Percentiles rank a stretch among this genome's conserved stretches.
Conservation (phyloP, 73 alveolate genomes). For the Paramecium tetraurelia region DNA sequence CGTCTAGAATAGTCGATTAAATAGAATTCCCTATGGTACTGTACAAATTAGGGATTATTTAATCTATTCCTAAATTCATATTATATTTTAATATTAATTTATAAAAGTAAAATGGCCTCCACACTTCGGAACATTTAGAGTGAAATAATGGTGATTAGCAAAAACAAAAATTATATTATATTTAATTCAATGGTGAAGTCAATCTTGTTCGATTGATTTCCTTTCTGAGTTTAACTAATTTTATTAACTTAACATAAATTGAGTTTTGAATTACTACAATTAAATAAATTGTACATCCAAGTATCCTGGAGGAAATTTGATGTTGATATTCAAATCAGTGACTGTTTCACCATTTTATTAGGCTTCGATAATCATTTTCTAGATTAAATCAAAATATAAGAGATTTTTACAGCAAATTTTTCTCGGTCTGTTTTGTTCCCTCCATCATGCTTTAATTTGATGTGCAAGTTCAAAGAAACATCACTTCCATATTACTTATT, state of each 20-base stretch:
- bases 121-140: neutral
- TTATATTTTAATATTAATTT: neutral
- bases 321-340: slow-evolving; percentile 37
- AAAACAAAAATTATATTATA: neutral
- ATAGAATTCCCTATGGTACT: neutral
- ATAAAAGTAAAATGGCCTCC: neutral
- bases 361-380: slow-evolving; percentile 54
- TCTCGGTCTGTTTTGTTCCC: slow-evolving; percentile 88
- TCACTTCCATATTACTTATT: slow-evolving; percentile 81
- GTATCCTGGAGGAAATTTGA: slow-evolving; percentile 64
- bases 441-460: slow-evolving; percentile 77
- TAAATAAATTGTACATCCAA: slow-evolving; percentile 2
- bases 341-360: slow-evolving; percentile 43
- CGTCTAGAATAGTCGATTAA: neutral
- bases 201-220: neutral
- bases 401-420: slow-evolving; percentile 70
- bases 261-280: neutral
- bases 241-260: neutral
- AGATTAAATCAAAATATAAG: neutral
- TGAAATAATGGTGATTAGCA: neutral
- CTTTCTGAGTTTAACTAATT: neutral
- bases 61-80: neutral
- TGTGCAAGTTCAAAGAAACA: slow-evolving; percentile 78
- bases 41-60: neutral
- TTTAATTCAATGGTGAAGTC: neutral